Percentiles rank a stretch among this genome's conserved stretches.
Conservation (phyloP, 192 early-diverging fungal species). For the Mortierella alpina region DNA sequence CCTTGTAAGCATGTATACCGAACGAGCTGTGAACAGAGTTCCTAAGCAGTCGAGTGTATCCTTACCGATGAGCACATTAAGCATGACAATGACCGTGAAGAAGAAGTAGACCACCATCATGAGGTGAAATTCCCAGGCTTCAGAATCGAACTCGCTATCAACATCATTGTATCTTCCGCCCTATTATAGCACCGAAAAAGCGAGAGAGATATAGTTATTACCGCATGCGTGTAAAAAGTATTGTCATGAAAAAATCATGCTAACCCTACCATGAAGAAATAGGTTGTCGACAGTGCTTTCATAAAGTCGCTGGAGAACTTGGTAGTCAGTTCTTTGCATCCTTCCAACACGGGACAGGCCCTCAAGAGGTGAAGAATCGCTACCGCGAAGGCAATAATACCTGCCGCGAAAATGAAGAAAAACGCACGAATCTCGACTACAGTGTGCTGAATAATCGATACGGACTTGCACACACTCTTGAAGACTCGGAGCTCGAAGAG, state of each 20-base stretch:
- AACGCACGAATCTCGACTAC: conserved; percentile 18
- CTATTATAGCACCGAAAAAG: background rate
- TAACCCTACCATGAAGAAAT: conserved; percentile 13
- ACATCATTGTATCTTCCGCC: conserved; percentile 24
- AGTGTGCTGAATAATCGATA: conserved; percentile 29
- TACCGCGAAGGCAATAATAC: conserved; percentile 12
- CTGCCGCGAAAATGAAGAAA: conserved; percentile 28
- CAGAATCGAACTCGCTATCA: background rate
- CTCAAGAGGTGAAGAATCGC: conserved; percentile 9
- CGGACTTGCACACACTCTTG: conserved; percentile 23
- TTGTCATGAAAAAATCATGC: no score
- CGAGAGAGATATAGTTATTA: no score
- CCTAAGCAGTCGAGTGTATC: background rate
- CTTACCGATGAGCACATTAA: conserved; percentile 28
- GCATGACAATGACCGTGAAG: conserved; percentile 22
- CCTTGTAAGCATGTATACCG: background rate
- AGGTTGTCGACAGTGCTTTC: background rate
- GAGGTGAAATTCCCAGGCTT: background rate
- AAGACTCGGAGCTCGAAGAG: conserved; percentile 22
- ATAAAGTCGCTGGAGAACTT: background rate
- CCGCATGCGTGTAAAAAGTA: no score
- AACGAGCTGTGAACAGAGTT: background rate
- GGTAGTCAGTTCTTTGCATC: background rate
- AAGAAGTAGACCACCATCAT: conserved; percentile 26
- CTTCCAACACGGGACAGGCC: conserved; percentile 5